Evolutionary conservation across 352 stramenopile species (phyloP).

Genomic region (Aphanomyces stellatus): DNA sequence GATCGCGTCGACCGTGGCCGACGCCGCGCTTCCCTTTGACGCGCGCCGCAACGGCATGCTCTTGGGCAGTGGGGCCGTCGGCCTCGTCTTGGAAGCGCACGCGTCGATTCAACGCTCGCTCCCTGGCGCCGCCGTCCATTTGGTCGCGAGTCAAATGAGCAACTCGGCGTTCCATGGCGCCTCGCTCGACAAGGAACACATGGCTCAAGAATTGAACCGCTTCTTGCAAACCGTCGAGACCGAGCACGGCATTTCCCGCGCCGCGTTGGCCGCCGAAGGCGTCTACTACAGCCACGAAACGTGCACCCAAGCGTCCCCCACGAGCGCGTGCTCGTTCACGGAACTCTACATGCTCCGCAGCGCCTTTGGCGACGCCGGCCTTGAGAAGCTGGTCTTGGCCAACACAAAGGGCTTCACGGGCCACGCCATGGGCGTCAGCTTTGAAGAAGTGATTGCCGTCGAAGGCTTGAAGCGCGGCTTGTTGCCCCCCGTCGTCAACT

Average conservation of each 20-base stretch:
- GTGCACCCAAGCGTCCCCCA: constrained; percentile 90
- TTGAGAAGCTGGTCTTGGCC: constrained; percentile 70
- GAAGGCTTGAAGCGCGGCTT: constrained; percentile 80
- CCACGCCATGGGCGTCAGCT: constrained; percentile 95
- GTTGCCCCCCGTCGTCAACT: constrained; percentile 90
- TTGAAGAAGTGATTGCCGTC: constrained; percentile 93
- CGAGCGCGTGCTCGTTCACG: constrained; percentile 90
- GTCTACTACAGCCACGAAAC: constrained; percentile 98
- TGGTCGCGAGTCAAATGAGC: constrained; percentile 91
- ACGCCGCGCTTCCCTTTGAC: constrained; percentile 90
- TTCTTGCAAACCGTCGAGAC: constrained; percentile 86
- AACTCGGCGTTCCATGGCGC: constrained; percentile 96
- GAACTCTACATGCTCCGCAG: constrained; percentile 69
- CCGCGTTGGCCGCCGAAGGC: constrained; percentile 85
- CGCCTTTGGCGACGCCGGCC: constrained; percentile 60
- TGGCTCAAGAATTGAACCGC: constrained; percentile 84
- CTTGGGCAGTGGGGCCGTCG: constrained; percentile 85
- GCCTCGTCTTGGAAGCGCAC: constrained; percentile 66
- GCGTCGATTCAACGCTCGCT: constrained; percentile 20
- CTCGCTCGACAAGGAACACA: constrained; percentile 89
- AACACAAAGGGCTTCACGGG: constrained; percentile 94
- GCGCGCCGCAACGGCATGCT: constrained; percentile 90
- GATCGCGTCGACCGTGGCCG: constrained; percentile 58
- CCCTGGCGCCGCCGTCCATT: constrained; percentile 33
- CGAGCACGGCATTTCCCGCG: constrained; percentile 87